Base-by-base conservation (phyloP, 2,329 filamentous ascomycete species). In the Penicillium sp. region DNA sequence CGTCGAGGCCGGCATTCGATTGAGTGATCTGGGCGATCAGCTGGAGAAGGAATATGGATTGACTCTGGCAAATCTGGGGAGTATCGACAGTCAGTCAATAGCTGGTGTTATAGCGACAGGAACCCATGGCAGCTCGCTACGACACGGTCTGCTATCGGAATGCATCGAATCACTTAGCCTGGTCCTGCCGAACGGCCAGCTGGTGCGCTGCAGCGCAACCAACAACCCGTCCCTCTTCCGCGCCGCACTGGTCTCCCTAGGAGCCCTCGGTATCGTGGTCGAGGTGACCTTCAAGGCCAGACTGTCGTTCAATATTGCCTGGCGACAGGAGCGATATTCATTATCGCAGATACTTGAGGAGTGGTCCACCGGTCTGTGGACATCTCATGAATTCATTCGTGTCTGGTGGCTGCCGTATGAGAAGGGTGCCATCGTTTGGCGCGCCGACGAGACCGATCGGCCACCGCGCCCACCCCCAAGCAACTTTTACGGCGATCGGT, bases 371-470 rank as follows among this genome's bases (percentile, higher is more conserved):
- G 81, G 82, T 27, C 79, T 97, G 12, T 97, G 94, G 93, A 90
- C 84, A 1, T 82, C 85, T 55, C 84, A 87, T 55, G 91, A 97
- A 71, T 99, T 93, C 67, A 90, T 95, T 21, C 84, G 94, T 23
- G 91, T 97, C 23, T 99, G 94, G 93, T 99, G 94, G 94, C 86
- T 96, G 68, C 94, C 94, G 0, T 96, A 97, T 75, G 91, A 89
- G 68, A 84, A 90, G 49, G 84, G 90, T 39, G 91, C 90, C 0
- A 89, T 97, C 41, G 83, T 95, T 39, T 99, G 94, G 94, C 84
- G 84, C 33, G 94, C 91, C n/a, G 82, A 91, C 41, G 88, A 89
- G 69, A 91, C 90, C 1, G 77, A 84, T 7, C 83, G 87, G 50
- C 78, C 84, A 0, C 74, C 81, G 33, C 75, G 76, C 13, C 75